Percentiles rank a stretch among this genome's conserved stretches.
Conservation (phyloP, 2,329 filamentous ascomycete genomes). For the Diaporthe batatas region DNA sequence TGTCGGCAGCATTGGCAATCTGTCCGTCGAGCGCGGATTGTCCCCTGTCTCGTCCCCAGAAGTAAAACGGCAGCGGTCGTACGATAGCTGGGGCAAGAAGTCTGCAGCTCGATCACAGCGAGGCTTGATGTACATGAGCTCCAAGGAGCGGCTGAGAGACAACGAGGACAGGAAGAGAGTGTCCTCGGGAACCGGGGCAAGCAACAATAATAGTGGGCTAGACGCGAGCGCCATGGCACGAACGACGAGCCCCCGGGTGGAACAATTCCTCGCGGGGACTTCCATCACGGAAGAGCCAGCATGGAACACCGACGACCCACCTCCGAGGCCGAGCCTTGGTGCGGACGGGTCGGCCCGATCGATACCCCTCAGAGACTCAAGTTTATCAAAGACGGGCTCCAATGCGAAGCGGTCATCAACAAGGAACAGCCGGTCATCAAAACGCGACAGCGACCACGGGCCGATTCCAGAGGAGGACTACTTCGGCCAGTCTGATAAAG, state of each 20-base stretch:
- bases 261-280: constrained; percentile 66
- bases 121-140: constrained; percentile 80
- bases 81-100: constrained; percentile 74
- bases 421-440: constrained; percentile 62
- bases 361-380: constrained; percentile 78
- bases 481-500: constrained; percentile 41
- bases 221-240: constrained; percentile 40
- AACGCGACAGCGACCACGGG: constrained; percentile 59
- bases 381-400: constrained; percentile 69
- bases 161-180: constrained; percentile 74
- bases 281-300: constrained; percentile 68
- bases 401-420: constrained; percentile 66
- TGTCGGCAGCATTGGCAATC: constrained; percentile 72
- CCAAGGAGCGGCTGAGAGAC: constrained; percentile 74
- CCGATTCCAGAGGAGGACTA: constrained; percentile 60
- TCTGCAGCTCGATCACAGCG: constrained; percentile 62
- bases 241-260: constrained; percentile 51
- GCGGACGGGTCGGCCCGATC: constrained; percentile 56
- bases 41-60: constrained; percentile 59
- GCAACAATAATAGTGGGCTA: constrained; percentile 57
- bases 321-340: constrained; percentile 45
- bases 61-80: constrained; percentile 65
- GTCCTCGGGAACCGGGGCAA: constrained; percentile 57
- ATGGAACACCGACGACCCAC: constrained; percentile 46
- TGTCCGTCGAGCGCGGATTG: constrained; percentile 70